A percentile compares a stretch with the other conserved stretches of the same genome.
phyloP scores from a whole-genome alignment of 2,329 filamentous ascomycete species.

The Trichoderma sp. region DNA sequence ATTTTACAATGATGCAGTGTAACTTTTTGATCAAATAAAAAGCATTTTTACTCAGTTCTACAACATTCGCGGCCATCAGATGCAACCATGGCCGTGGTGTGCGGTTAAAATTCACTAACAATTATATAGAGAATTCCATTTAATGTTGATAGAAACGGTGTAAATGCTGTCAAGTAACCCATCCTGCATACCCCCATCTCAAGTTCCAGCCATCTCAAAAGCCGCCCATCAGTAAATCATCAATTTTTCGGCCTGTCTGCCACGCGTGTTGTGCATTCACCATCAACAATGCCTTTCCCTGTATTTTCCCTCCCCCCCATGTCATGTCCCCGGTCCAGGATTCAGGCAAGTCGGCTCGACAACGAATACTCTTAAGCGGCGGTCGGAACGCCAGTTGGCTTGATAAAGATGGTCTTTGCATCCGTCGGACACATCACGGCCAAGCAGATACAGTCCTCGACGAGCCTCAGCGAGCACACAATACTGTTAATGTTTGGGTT shows the following conservation, averaged over 20 bases:
- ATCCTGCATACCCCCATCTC: neutral
- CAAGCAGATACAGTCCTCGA: slow-evolving; percentile 22
- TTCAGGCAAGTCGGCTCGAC: neutral
- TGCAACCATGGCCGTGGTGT: neutral
- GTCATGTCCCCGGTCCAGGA: neutral
- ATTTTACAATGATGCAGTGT: neutral
- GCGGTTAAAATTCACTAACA: neutral
- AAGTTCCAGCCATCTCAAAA: neutral
- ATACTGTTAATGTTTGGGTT: slow-evolving; percentile 17
- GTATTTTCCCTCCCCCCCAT: neutral
- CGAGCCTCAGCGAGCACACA: slow-evolving; percentile 20
- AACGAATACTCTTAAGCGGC: neutral
- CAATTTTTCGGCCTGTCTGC: neutral
- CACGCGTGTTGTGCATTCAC: neutral
- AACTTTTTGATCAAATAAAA: neutral
- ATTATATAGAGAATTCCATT: neutral
- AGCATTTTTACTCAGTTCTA: neutral
- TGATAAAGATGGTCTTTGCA: slow-evolving; percentile 21
- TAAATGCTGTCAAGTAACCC: neutral
- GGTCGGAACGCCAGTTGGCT: neutral
- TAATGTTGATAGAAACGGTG: neutral
- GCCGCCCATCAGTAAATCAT: neutral
- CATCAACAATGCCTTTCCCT: neutral
- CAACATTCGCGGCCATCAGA: neutral
- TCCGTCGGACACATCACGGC: slow-evolving; percentile 26